Evolutionary conservation across 768 basidiomycete genomes (phyloP).

Genomic region (Dioszegia aurantiaca): DNA sequence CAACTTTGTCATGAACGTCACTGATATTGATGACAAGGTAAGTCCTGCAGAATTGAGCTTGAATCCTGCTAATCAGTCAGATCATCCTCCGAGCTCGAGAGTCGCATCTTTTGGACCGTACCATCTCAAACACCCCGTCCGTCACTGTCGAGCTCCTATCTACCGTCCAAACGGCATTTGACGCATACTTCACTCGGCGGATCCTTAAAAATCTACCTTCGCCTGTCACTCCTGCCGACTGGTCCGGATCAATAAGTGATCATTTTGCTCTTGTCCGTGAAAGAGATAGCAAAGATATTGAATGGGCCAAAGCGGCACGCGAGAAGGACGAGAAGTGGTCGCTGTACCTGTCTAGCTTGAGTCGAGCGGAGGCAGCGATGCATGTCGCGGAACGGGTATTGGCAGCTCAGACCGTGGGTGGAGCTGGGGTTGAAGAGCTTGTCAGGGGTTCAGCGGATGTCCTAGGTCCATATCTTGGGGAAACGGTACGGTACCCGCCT

Average conservation of each 20-base stretch:
- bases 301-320: constrained; percentile 69
- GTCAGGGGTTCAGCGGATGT: constrained; percentile 76
- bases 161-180: constrained; percentile 65
- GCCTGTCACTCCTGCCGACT: constrained; percentile 55
- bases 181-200: constrained; percentile 59
- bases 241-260: constrained; percentile 26
- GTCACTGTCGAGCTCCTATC: constrained; percentile 63
- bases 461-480: constrained; percentile 56
- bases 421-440: constrained; percentile 50
- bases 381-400: constrained; percentile 57
- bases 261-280: constrained; percentile 62
- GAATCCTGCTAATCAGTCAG: constrained; percentile 54
- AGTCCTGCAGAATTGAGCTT: constrained; percentile 17
- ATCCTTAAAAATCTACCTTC: constrained; percentile 65
- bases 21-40: constrained; percentile 99
- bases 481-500: constrained; percentile 24
- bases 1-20: constrained; percentile 98
- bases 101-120: constrained; percentile 52
- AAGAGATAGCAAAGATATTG: constrained; percentile 57
- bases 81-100: constrained; percentile 88
- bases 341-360: constrained; percentile 77
- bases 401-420: constrained; percentile 52
- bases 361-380: constrained; percentile 61
- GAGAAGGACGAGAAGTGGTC: constrained; percentile 86
- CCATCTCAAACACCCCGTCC: constrained; percentile 28